phyloP scores from a whole-genome alignment of 2,329 filamentous ascomycete genomes.

The Geosmithia morbida region DNA sequence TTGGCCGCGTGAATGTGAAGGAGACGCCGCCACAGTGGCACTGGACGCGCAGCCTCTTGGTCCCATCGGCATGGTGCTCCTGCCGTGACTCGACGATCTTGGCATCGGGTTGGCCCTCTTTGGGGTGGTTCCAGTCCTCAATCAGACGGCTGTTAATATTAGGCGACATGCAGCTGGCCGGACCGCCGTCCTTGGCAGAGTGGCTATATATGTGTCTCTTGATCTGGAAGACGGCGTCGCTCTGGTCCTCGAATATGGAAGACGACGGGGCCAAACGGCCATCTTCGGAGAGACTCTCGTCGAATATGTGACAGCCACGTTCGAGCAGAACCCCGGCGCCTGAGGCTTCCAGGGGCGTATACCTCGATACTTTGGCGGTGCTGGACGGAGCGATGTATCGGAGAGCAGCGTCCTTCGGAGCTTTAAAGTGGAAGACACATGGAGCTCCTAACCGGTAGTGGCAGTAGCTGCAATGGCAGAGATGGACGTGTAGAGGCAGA shows the following conservation, averaged over 20 bases:
- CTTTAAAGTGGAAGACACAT: conserved; percentile 23
- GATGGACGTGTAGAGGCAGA: conserved; percentile 24
- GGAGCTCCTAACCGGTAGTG: conserved; percentile 25
- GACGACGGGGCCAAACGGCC: conserved; percentile 22
- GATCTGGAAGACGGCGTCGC: conserved; percentile 18
- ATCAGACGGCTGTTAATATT: conserved; percentile 16
- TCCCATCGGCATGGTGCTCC: conserved; percentile 17
- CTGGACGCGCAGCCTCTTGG: conserved; percentile 24
- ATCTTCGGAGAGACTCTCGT: conserved; percentile 12
- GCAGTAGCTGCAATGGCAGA: conserved; percentile 32
- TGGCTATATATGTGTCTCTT: conserved; percentile 19
- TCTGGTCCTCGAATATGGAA: conserved; percentile 23
- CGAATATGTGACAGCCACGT: conserved; percentile 28
- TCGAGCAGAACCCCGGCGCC: conserved; percentile 25
- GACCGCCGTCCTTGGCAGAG: conserved; percentile 19
- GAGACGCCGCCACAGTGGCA: conserved; percentile 32
- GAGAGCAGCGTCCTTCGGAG: conserved; percentile 18
- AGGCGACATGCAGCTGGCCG: conserved; percentile 16
- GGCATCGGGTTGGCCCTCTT: conserved; percentile 10
- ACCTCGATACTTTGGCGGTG: conserved; percentile 19
- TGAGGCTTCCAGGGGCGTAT: conserved; percentile 13
- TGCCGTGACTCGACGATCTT: conserved; percentile 11
- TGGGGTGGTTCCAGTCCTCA: conserved; percentile 22
- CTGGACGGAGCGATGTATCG: conserved; percentile 24
- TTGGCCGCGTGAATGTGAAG: conserved; percentile 27